Evolutionary conservation across 768 basidiomycete genomes (phyloP), one percentile per base, ranked within the genome.

Genomic region (Rubroboletus satanas): DNA sequence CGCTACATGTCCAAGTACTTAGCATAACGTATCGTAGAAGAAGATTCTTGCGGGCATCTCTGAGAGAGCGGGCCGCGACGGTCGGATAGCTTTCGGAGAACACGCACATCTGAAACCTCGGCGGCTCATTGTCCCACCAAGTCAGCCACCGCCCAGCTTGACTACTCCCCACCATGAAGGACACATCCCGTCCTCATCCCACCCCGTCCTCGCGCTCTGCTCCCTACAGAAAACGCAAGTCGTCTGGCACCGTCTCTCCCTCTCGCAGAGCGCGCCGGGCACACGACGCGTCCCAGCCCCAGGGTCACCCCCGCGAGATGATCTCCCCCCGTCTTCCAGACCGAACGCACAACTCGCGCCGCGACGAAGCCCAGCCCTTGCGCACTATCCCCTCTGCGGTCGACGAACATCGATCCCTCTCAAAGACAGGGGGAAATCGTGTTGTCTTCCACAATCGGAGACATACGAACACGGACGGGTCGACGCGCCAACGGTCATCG

Each of bases 91-190:
- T 18, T 51, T 45, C 41, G 36, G 38, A 50, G 51, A 53, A 58
- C 12, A 12, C 23, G 36, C 7, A 38, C 26, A 23, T 29, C 49
- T 50, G 56, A 59, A 51, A 54, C 45, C 38, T 29, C 0, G 36
- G 31, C 32, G 35, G 21, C 52, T 18, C 29, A 48, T 62, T 47
- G 51, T 58, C 36, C 39, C 32, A 35, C 44, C 49, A 18, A 35
- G 64, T 61, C 56, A 61, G 56, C 65, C 65, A 56, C 62, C 17
- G n/a, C 32, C 48, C 15, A 29, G 41, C 51, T 53, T 65, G 56
- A 28, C 45, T 9, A 29, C 48, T 42, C 36, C 28, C 54, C 47
- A 54, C 35, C 64, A 67, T 68, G 66, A 67, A 62, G 62, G 66
- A 59, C 64, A 48, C 52, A 15, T 50, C 61, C 18, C 64, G 62